Percentiles rank a stretch among this genome's conserved stretches.
These are phyloP conservation scores for Saccharum officinarum DNA, from an alignment of 176 grass and related monocot genomes.

Conservation along the genomic window DNA sequence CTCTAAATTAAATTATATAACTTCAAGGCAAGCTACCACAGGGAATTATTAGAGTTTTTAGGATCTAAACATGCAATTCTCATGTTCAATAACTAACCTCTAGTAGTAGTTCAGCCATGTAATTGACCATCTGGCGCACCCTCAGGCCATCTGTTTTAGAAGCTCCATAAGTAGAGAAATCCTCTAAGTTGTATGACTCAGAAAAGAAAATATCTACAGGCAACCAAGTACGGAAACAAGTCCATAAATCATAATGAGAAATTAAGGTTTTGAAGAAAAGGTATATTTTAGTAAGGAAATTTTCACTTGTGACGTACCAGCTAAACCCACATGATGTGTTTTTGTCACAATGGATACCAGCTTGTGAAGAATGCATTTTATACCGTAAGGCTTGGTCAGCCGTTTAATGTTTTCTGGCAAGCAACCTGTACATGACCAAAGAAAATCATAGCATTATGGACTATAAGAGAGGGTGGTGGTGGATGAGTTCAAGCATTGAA, in stretches of 20 bases:
- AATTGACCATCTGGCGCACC: background rate
- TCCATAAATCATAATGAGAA: background rate
- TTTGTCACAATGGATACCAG: background rate
- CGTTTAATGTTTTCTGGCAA: conserved; percentile 70
- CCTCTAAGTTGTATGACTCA: background rate
- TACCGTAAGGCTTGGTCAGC: conserved; percentile 22
- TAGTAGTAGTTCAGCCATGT: background rate
- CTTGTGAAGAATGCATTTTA: conserved; percentile 2
- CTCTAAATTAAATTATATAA: conserved; percentile 7
- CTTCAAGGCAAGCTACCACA: conserved; percentile 14
- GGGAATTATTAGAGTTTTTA: background rate
- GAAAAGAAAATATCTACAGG: background rate
- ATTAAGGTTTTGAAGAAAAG: background rate
- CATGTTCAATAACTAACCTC: background rate
- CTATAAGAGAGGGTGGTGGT: background rate
- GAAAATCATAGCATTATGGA: conserved; percentile 17
- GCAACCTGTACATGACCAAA: conserved; percentile 57
- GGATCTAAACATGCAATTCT: background rate
- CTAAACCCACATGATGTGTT: background rate
- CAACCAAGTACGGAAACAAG: background rate
- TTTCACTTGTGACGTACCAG: background rate
- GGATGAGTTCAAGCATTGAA: background rate
- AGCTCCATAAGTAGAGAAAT: background rate
- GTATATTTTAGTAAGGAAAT: background rate
- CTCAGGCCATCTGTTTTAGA: background rate